Evolutionary conservation across 2,329 filamentous ascomycete genomes (phyloP).

Genomic region (Colletotrichum sp.): DNA sequence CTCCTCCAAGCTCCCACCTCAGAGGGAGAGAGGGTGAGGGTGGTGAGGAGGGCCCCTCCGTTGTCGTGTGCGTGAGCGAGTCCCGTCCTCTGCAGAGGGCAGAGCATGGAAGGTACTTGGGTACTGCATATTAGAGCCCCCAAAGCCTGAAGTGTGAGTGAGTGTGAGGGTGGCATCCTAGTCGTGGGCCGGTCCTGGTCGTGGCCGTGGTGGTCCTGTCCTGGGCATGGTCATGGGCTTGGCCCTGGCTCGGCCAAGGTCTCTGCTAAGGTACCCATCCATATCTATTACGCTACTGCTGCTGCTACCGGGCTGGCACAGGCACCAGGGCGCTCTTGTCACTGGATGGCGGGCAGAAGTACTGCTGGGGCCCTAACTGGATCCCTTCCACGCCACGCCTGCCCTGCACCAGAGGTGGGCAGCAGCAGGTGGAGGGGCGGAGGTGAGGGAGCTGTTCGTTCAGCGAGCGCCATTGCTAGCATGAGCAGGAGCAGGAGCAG

Average conservation of each 20-base stretch:
- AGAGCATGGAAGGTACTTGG: too few species aligned
- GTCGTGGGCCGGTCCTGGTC: background rate
- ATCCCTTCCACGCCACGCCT: background rate
- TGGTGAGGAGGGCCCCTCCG: background rate
- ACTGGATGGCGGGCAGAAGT: constrained; percentile 8
- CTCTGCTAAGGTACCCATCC: background rate
- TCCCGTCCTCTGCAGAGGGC: too few species aligned
- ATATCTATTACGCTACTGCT: background rate
- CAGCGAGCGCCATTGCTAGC: background rate
- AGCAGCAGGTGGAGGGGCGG: background rate
- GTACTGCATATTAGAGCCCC: background rate
- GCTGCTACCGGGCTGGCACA: constrained; percentile 9
- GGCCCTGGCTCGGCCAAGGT: background rate
- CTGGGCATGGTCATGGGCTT: background rate
- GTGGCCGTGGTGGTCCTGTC: background rate
- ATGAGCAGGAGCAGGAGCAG: background rate
- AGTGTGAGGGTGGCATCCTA: background rate
- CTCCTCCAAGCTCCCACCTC: background rate
- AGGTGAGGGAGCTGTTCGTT: background rate
- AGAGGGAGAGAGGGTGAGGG: background rate
- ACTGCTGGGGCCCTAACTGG: background rate
- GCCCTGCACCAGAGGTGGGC: background rate
- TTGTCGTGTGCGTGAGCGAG: background rate
- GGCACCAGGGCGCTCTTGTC: constrained; percentile 1
- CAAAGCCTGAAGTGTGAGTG: background rate